Percentiles rank a stretch among this genome's conserved stretches.
Evolutionary conservation across 139 green algal species (phyloP).

Genomic region (Astrephomene gubernaculifera): DNA sequence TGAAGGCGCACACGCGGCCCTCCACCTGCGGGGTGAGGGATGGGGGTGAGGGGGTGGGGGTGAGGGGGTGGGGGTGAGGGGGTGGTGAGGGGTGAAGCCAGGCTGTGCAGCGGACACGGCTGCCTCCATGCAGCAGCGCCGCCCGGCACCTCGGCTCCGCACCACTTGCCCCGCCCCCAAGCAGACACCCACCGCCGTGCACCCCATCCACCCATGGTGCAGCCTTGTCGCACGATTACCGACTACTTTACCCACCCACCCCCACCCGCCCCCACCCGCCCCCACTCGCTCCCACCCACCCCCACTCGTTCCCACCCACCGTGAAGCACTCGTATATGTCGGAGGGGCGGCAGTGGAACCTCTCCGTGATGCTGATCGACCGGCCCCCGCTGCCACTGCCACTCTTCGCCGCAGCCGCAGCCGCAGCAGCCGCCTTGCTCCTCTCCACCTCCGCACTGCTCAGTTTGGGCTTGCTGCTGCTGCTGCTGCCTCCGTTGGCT

Average conservation of each 20-base stretch:
- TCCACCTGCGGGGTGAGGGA: slow-evolving; percentile 16
- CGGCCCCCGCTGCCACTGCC: background rate
- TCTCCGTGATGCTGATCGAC: slow-evolving; percentile 70
- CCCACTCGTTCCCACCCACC: background rate
- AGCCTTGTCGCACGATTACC: no score
- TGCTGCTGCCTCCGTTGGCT: slow-evolving; percentile 7
- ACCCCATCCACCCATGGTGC: no score
- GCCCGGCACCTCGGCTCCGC: no score
- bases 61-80: no score
- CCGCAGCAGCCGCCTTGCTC: background rate
- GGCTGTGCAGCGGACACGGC: no score
- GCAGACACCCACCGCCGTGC: no score
- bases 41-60: no score
- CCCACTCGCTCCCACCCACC: background rate
- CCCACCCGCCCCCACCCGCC: background rate
- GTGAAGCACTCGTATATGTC: slow-evolving; percentile 92
- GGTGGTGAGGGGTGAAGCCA: no score
- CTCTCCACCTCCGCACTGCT: slow-evolving; percentile 7
- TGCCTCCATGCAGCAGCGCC: no score
- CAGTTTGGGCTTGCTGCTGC: background rate
- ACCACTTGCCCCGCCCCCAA: no score
- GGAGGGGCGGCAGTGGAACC: slow-evolving; percentile 72
- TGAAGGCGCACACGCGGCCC: slow-evolving; percentile 46
- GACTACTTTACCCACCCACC: no score
- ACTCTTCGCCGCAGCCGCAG: slow-evolving; percentile 30